Conservation (phyloP, 352 stramenopile species). For the Phytophthora crassamura region DNA sequence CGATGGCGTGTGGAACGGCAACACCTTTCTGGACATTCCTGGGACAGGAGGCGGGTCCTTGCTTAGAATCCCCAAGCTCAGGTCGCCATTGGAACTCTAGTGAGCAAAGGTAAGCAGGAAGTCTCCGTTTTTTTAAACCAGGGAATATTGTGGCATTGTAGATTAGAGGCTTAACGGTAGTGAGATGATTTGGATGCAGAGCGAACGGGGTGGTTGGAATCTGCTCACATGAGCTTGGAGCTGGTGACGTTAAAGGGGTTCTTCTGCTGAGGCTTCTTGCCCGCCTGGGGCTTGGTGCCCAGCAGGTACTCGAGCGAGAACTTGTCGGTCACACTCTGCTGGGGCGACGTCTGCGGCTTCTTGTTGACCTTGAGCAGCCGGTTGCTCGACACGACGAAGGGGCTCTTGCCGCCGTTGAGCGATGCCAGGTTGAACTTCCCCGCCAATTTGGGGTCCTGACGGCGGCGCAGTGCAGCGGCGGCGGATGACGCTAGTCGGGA, state of each 20-base stretch:
- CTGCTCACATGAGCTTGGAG: slow-evolving; percentile 69
- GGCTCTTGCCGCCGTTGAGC: slow-evolving; percentile 75
- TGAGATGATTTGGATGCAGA: too few relatives aligned
- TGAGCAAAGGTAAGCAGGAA: too few relatives aligned
- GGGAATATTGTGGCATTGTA: too few relatives aligned
- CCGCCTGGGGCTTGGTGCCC: slow-evolving; percentile 27
- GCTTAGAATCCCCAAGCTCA: slow-evolving; percentile 18
- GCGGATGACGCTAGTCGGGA: slow-evolving; percentile 23
- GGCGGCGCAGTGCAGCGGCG: slow-evolving; percentile 20
- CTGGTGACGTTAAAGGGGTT: slow-evolving; percentile 73
- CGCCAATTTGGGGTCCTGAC: slow-evolving; percentile 43
- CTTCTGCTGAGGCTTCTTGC: slow-evolving; percentile 29
- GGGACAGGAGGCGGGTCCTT: slow-evolving; percentile 34
- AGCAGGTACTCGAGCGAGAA: slow-evolving; percentile 79
- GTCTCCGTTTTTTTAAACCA: too few relatives aligned
- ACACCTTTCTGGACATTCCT: slow-evolving; percentile 31
- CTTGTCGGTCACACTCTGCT: slow-evolving; percentile 55
- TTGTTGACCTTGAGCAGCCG: slow-evolving; percentile 49
- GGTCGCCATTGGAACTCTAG: too few relatives aligned
- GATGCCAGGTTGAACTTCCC: slow-evolving; percentile 73
- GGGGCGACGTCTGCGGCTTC: slow-evolving; percentile 28
- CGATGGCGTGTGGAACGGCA: slow-evolving; percentile 25
- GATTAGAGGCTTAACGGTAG: too few relatives aligned
- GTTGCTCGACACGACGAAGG: slow-evolving; percentile 70
- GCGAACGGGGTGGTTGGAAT: not conserved